Evolutionary conservation across 202 grass and related monocot species (phyloP).

Genomic region (Carex arenaria): DNA sequence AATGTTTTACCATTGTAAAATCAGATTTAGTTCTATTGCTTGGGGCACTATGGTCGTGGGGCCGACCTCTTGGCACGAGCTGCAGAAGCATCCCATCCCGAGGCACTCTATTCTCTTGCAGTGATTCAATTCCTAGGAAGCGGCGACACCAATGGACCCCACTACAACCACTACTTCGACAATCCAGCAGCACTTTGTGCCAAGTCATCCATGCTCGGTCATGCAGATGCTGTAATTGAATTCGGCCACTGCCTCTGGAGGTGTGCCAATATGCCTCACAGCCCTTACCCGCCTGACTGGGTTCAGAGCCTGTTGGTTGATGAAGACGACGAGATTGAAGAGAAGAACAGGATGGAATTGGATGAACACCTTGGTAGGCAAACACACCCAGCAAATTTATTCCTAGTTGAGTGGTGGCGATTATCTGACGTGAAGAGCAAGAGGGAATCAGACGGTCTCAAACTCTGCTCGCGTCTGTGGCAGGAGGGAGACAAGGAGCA

Average conservation of each 20-base stretch:
- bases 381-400: neutral
- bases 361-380: neutral
- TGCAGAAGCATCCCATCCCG: conserved; percentile 24
- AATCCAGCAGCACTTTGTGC: conserved; percentile 42
- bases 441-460: neutral
- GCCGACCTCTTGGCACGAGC: neutral
- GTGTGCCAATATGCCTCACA: neutral
- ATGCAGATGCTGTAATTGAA: conserved; percentile 44
- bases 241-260: conserved; percentile 40
- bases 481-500: neutral
- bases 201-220: conserved; percentile 38
- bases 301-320: neutral
- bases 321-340: neutral
- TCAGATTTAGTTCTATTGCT: neutral
- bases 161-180: conserved; percentile 36
- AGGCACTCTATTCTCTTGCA: conserved; percentile 49
- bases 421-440: neutral
- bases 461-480: neutral
- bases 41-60: neutral
- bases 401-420: neutral
- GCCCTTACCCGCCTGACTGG: neutral
- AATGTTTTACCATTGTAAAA: neutral
- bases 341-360: neutral
- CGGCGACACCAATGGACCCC: conserved; percentile 11
- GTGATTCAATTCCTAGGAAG: conserved; percentile 54